phyloP scores from a whole-genome alignment of 23 red algal species.

The Gracilaria caudata region DNA sequence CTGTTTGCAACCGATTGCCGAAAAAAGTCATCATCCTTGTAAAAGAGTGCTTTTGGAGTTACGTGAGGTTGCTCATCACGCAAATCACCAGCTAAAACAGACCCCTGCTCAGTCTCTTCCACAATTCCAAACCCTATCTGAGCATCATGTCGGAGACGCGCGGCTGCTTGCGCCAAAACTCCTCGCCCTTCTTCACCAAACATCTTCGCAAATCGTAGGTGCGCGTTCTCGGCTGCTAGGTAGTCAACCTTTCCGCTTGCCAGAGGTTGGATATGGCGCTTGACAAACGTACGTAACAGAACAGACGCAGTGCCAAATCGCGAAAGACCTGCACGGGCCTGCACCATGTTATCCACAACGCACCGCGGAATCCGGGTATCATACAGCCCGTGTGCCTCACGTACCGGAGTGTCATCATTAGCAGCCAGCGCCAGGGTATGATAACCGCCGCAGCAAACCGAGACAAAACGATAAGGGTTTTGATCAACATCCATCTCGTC shows the following conservation, averaged over 20 bases:
- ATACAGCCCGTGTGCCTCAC: slow-evolving; percentile 14
- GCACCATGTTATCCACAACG: slow-evolving; percentile 61
- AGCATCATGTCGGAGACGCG: slow-evolving; percentile 66
- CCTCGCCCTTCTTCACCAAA: slow-evolving; percentile 56
- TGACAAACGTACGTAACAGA: slow-evolving; percentile 36
- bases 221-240: slow-evolving; percentile 43
- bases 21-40: slow-evolving; percentile 61
- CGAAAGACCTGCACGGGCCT: slow-evolving; percentile 44
- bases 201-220: slow-evolving; percentile 40
- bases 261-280: background rate
- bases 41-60: slow-evolving; percentile 28
- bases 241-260: slow-evolving; percentile 21
- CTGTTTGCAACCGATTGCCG: slow-evolving; percentile 51
- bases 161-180: slow-evolving; percentile 62
- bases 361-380: slow-evolving; percentile 44
- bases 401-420: slow-evolving; percentile 6
- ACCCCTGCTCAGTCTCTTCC: slow-evolving; percentile 13
- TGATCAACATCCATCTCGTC: slow-evolving; percentile 13
- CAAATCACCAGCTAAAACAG: slow-evolving; percentile 15
- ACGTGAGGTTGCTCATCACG: slow-evolving; percentile 4
- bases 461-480: slow-evolving; percentile 13
- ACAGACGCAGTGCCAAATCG: slow-evolving; percentile 56
- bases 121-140: slow-evolving; percentile 69
- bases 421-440: slow-evolving; percentile 52
- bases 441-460: slow-evolving; percentile 53